These are phyloP conservation scores for Chlorella sp. DNA, from an alignment of 139 green algal genomes.

Conservation along the genomic window DNA sequence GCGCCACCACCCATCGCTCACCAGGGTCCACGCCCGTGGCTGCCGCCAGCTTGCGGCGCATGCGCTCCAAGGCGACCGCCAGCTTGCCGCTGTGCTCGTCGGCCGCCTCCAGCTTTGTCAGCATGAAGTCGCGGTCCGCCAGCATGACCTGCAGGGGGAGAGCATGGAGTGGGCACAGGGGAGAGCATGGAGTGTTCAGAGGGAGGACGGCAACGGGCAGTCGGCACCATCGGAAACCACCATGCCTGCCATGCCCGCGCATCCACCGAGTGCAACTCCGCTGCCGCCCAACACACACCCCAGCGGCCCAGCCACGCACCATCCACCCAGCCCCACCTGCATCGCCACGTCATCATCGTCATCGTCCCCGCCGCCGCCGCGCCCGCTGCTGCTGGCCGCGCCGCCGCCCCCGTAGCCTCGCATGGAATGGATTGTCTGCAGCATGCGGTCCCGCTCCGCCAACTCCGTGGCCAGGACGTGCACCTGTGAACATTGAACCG, in stretches of 20 bases:
- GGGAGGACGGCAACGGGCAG: neutral
- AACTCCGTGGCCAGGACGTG: slow-evolving; percentile 46
- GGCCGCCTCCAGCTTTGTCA: slow-evolving; percentile 33
- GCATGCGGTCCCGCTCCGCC: slow-evolving; percentile 41
- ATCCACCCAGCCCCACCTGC: neutral
- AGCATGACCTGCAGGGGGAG: slow-evolving; percentile 44
- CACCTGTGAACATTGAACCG: slow-evolving; percentile 17
- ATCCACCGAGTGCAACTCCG: neutral
- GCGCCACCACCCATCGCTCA: neutral
- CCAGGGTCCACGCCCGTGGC: slow-evolving; percentile 12
- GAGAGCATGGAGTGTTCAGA: neutral
- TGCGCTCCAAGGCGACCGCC: slow-evolving; percentile 44
- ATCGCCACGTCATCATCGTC: slow-evolving; percentile 39
- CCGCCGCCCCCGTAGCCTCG: neutral
- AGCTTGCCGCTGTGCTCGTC: slow-evolving; percentile 42
- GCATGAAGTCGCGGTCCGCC: slow-evolving; percentile 60
- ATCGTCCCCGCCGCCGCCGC: neutral
- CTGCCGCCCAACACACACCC: neutral
- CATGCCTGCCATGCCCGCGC: no score
- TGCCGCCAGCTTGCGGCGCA: slow-evolving; percentile 47
- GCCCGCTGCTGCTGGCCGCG: neutral
- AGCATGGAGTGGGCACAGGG: neutral
- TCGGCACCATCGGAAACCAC: no score
- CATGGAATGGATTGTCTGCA: slow-evolving; percentile 30
- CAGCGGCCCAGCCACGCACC: neutral